These are phyloP conservation scores for Fusarium sororula DNA, from an alignment of 2,329 filamentous ascomycete genomes.

Conservation along the genomic window DNA sequence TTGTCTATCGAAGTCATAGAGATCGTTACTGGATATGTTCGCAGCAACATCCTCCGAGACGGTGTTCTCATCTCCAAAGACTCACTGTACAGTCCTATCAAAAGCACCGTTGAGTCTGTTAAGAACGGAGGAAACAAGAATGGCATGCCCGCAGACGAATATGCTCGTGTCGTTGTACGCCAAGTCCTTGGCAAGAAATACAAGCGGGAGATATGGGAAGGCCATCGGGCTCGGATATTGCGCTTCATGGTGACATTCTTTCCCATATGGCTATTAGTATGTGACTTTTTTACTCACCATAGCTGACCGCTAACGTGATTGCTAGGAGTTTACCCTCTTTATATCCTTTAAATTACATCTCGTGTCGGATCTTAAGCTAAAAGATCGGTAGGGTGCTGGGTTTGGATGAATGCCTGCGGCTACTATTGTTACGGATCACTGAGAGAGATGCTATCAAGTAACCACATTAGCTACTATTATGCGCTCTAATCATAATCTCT, in stretches of 20 bases:
- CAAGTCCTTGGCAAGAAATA: not conserved
- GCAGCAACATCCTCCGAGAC: not conserved
- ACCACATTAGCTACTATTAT: no score
- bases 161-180: not conserved
- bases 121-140: not conserved
- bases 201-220: not conserved
- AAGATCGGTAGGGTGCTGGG: no score
- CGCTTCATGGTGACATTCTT: not conserved
- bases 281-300: not conserved
- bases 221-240: not conserved
- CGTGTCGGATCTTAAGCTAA: not conserved
- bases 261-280: not conserved
- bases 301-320: rapidly evolving
- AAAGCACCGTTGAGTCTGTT: not conserved
- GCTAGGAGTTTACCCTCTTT: not conserved
- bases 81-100: not conserved
- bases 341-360: not conserved
- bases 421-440: rapidly evolving
- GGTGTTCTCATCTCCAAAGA: not conserved
- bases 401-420: rapidly evolving
- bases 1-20: not conserved
- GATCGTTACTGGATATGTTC: not conserved
- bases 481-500: not conserved
- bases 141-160: not conserved
- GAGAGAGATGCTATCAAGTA: not conserved